Evolutionary conservation across 257 asterid species (phyloP).

Genomic region (Salvia miltiorrhiza): DNA sequence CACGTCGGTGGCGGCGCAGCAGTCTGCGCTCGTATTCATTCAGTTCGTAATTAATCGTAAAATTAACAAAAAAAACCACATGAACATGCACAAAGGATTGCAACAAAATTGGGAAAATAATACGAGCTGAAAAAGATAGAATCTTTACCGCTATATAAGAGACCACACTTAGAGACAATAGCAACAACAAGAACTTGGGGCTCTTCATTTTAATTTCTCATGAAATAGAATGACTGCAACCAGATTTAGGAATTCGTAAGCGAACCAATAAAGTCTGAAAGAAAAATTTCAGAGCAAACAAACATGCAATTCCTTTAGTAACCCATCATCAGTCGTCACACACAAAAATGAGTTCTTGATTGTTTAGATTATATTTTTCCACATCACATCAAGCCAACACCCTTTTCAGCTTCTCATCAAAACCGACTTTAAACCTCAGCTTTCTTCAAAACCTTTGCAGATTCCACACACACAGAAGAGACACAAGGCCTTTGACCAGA

Average conservation of each 20-base stretch:
- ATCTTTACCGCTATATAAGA: conserved; percentile 45
- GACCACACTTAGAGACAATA: conserved; percentile 34
- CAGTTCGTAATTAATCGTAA: background rate
- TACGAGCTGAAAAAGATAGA: background rate
- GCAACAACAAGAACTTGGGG: conserved; percentile 31
- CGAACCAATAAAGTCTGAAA: background rate
- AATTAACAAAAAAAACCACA: background rate
- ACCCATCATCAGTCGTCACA: background rate
- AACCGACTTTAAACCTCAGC: background rate
- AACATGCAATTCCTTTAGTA: background rate
- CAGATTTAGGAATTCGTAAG: background rate
- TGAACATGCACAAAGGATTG: background rate
- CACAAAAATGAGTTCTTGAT: background rate
- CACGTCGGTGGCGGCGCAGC: conserved; percentile 77
- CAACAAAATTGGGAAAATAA: background rate
- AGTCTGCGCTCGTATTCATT: conserved; percentile 34
- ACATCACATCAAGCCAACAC: background rate
- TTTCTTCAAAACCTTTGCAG: background rate
- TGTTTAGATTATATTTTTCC: background rate
- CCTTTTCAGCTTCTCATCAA: background rate
- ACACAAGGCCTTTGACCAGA: background rate
- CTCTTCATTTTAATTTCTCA: conserved; percentile 36
- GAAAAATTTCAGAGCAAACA: background rate
- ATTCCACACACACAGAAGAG: background rate
- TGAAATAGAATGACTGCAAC: conserved; percentile 25